Base-by-base conservation (phyloP, 768 basidiomycete species). In the Auricularia sp. region DNA sequence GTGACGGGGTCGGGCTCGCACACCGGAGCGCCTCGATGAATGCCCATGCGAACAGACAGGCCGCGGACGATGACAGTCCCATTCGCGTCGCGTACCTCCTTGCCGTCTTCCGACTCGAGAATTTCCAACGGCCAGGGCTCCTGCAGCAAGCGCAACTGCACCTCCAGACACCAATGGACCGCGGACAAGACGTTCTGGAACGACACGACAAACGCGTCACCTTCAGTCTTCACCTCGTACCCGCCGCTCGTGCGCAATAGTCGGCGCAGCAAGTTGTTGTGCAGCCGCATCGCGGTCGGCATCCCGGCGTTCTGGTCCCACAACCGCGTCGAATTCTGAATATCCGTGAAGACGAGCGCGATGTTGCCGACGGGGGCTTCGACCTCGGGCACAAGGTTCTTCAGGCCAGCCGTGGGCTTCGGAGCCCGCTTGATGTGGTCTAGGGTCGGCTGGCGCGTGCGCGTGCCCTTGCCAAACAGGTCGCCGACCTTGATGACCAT, bases 151-250 rank as follows among this genome's bases (percentile, higher is more conserved):
- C 90, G 84, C 35, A 86, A 77, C 73, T 98, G 97, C 18, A 94
- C 90, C 36, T 84, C 86, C 71, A 97, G 79, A 69, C 88, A 89
- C 90, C 93, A 99, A 81, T 93, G 87, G 18, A 98, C 76, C 0
- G 93, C 97, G 0, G 90, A 82, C 1, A 93, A 80, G 13, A 93
- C 84, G 2, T 87, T 91, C 2, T 92, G 90, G 82, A 99, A 99
- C 24, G 96, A 93, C 63, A 94, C 94, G 91, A 99, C 95, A 80
- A 99, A 99, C 0, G 96, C 87, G 71, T 98, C 97, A 35, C 97
- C 97, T 86, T 99, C 97, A 11, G 97, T 99, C 77, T 99, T 99
- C 71, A 98, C 96, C 77, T 98, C 94, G 74, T 98, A 99, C 1
- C 97, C 97, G 35, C 94, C 94, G 70, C 94, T 95, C 51, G 89